phyloP scores from a whole-genome alignment of 805 yeast species.

The Yarrowia osloensis region DNA sequence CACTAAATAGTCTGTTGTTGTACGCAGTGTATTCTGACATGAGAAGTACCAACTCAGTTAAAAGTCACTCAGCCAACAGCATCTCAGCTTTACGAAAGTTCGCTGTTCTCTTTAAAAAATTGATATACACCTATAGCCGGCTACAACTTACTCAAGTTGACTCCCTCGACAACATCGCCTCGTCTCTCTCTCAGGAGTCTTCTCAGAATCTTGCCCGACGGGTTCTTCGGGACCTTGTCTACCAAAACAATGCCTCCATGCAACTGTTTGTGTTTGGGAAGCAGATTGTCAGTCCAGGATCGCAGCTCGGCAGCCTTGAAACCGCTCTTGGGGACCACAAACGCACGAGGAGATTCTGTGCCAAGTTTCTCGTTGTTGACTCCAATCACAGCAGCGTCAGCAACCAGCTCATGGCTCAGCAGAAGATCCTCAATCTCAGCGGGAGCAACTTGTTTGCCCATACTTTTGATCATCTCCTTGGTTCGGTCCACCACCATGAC shows the following conservation, averaged over 20 bases:
- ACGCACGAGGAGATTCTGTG: conserved; percentile 58
- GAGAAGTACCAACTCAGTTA: no score
- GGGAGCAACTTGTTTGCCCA: conserved; percentile 82
- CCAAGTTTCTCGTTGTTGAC: conserved; percentile 60
- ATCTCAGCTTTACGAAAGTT: no score
- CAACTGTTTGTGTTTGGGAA: conserved; percentile 44
- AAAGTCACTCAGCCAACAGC: no score
- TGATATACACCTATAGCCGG: neutral
- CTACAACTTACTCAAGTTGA: neutral
- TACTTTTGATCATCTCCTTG: conserved; percentile 45
- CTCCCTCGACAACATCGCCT: conserved; percentile 34
- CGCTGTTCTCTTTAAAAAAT: no score
- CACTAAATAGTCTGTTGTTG: no score
- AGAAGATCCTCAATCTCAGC: conserved; percentile 93
- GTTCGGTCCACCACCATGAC: conserved; percentile 49
- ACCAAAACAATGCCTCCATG: conserved; percentile 63
- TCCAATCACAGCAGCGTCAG: conserved; percentile 90
- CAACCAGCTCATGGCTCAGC: conserved; percentile 70
- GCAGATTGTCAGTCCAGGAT: conserved; percentile 43
- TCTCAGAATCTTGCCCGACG: conserved; percentile 94
- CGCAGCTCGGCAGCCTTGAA: neutral
- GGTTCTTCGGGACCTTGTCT: conserved; percentile 85
- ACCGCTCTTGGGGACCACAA: conserved; percentile 35
- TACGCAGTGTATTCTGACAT: no score
- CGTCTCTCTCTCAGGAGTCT: conserved; percentile 72